phyloP scores from a whole-genome alignment of 2,329 filamentous ascomycete species.

The Chaetomiaceae sp. region DNA sequence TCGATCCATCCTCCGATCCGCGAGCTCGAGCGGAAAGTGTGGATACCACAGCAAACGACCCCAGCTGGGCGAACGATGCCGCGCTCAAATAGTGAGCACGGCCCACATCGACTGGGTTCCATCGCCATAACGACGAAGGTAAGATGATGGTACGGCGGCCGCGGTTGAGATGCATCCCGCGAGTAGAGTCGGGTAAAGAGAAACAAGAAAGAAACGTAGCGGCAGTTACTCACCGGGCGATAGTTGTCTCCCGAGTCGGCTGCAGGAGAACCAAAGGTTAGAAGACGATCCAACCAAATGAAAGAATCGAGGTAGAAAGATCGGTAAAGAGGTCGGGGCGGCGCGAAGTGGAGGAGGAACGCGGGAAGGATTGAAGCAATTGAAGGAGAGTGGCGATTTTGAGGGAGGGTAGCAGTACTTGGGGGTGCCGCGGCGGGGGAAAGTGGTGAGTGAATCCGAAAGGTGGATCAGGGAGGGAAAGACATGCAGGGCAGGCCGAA shows the following conservation, averaged over 20 bases:
- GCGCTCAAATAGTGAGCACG: slow-evolving; percentile 10
- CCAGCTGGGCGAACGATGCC: slow-evolving; percentile 5
- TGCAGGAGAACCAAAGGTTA: slow-evolving; percentile 38
- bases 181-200: background rate
- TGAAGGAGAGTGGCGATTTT: slow-evolving; percentile 26
- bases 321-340: slow-evolving; percentile 18
- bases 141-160: background rate
- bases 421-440: slow-evolving; percentile 27
- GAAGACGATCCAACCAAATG: slow-evolving; percentile 20
- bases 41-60: slow-evolving; percentile 12
- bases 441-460: slow-evolving; percentile 38
- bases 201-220: slow-evolving; percentile 15
- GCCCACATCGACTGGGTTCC: slow-evolving; percentile 11
- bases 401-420: slow-evolving; percentile 31
- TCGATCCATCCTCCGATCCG: slow-evolving; percentile 5
- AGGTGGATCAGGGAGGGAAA: slow-evolving; percentile 34
- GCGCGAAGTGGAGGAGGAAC: slow-evolving; percentile 18
- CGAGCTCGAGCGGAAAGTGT: slow-evolving; percentile 4
- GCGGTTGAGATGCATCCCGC: background rate
- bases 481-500: slow-evolving; percentile 40
- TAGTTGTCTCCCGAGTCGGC: slow-evolving; percentile 57
- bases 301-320: slow-evolving; percentile 22
- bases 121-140: slow-evolving; percentile 1
- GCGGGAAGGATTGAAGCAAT: slow-evolving; percentile 21
- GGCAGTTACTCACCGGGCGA: slow-evolving; percentile 48